Conservation (phyloP, 345 rosid genomes). For the Aquilaria yunnanensis region DNA sequence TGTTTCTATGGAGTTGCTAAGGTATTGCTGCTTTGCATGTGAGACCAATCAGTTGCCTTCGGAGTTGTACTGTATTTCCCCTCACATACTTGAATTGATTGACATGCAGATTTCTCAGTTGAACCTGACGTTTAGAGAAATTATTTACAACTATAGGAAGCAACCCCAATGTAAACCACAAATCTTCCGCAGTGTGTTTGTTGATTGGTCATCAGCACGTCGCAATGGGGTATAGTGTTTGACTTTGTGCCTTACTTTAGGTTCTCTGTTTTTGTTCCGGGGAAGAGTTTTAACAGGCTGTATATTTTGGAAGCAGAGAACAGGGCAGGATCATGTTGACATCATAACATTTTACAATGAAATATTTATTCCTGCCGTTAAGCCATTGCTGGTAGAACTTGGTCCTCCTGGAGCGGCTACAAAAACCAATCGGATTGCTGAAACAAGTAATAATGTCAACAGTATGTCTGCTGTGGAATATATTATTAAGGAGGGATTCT, state of each 20-base stretch:
- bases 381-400: constrained; percentile 80
- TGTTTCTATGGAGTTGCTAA: constrained; percentile 85
- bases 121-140: constrained; percentile 74
- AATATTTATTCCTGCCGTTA: constrained; percentile 69
- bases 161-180: constrained; percentile 95
- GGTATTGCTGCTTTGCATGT: constrained; percentile 31
- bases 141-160: constrained; percentile 79
- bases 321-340: constrained; percentile 85
- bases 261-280: constrained; percentile 4
- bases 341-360: constrained; percentile 92
- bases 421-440: constrained; percentile 37
- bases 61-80: constrained; percentile 12
- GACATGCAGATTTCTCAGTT: constrained; percentile 75
- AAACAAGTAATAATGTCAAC: constrained; percentile 46
- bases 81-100: constrained; percentile 21
- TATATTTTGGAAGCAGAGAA: constrained; percentile 46
- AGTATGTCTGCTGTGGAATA: constrained; percentile 26
- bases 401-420: constrained; percentile 49
- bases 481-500: not conserved
- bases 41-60: constrained; percentile 1
- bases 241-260: not conserved
- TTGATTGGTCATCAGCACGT: constrained; percentile 60
- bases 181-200: constrained; percentile 80
- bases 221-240: constrained; percentile 46
- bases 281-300: constrained; percentile 17